A percentile compares a stretch with the other conserved stretches of the same genome.
Conservation (phyloP, 306 rosid genomes). For the Sechiopsis laciniata region DNA sequence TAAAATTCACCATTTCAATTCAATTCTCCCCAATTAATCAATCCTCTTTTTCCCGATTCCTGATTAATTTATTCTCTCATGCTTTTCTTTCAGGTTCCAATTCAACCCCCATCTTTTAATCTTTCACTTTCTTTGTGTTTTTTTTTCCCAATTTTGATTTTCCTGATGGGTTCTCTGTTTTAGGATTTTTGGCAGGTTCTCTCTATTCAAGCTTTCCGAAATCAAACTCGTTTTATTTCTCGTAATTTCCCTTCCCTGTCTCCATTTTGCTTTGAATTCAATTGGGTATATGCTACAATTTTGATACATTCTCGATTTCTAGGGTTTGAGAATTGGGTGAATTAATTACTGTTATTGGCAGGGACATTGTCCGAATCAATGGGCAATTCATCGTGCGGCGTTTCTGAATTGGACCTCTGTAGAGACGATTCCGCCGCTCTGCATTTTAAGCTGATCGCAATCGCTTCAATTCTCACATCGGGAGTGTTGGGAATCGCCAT, state of each 20-base stretch:
- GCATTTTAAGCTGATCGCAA: slow-evolving; percentile 56
- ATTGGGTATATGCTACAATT: not conserved
- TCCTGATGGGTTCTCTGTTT: not conserved
- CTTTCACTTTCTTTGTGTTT: not conserved
- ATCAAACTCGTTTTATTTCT: slow-evolving; percentile 28
- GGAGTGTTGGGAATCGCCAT: slow-evolving; percentile 73
- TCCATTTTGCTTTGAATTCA: not conserved
- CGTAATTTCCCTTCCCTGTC: slow-evolving; percentile 33
- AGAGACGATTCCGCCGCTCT: slow-evolving; percentile 65
- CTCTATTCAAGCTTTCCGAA: slow-evolving; percentile 28
- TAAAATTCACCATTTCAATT: no score
- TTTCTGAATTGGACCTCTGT: slow-evolving; percentile 40
- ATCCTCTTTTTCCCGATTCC: not conserved
- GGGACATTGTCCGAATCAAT: slow-evolving; percentile 42
- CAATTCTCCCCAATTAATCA: not conserved
- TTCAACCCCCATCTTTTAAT: not conserved
- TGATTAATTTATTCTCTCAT: slow-evolving; percentile 27
- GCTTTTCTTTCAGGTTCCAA: slow-evolving; percentile 55
- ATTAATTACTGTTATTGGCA: slow-evolving; percentile 20
- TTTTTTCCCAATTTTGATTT: not conserved
- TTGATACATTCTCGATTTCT: no score
- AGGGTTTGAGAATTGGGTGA: slow-evolving; percentile 16
- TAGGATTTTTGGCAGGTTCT: slow-evolving; percentile 66
- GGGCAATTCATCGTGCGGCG: slow-evolving; percentile 45
- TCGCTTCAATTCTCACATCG: slow-evolving; percentile 56